Conservation (phyloP, 2,329 filamentous ascomycete genomes). For the Sclerotinia borealis region DNA sequence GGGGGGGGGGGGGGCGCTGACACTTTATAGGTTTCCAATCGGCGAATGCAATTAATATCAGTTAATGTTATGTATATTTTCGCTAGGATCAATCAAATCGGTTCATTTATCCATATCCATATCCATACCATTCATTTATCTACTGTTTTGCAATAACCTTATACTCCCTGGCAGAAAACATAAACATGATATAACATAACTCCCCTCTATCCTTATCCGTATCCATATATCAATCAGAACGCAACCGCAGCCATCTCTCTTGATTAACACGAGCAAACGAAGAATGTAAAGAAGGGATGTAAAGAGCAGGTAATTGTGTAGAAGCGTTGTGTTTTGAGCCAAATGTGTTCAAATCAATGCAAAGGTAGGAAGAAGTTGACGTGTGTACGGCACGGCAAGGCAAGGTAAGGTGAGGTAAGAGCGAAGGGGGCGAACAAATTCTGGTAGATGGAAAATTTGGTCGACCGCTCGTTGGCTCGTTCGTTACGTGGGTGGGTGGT, state of each 20-base stretch:
- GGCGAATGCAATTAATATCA: too few species aligned
- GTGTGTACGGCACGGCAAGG: too few species aligned
- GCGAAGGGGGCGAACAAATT: too few species aligned
- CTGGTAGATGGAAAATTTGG: too few species aligned
- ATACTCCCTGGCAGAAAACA: neutral
- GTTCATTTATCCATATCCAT: neutral
- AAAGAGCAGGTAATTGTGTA: neutral
- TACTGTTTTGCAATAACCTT: neutral
- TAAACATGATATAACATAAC: neutral
- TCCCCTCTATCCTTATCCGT: neutral
- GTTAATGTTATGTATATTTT: too few species aligned
- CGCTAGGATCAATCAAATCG: neutral
- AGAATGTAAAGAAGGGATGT: neutral
- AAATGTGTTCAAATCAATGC: neutral
- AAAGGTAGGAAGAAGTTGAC: neutral
- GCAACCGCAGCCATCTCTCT: neutral
- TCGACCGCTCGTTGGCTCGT: too few species aligned
- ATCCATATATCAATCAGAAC: neutral
- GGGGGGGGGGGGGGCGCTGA: too few species aligned
- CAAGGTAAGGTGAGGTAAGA: too few species aligned
- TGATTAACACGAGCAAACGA: neutral
- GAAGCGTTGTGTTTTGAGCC: neutral
- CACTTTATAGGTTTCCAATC: too few species aligned
- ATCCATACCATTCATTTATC: too few species aligned
- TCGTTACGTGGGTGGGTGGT: too few species aligned